A percentile compares a stretch with the other conserved stretches of the same genome.
phyloP scores from a whole-genome alignment of 768 basidiomycete genomes.

The Lactarius psammicola region DNA sequence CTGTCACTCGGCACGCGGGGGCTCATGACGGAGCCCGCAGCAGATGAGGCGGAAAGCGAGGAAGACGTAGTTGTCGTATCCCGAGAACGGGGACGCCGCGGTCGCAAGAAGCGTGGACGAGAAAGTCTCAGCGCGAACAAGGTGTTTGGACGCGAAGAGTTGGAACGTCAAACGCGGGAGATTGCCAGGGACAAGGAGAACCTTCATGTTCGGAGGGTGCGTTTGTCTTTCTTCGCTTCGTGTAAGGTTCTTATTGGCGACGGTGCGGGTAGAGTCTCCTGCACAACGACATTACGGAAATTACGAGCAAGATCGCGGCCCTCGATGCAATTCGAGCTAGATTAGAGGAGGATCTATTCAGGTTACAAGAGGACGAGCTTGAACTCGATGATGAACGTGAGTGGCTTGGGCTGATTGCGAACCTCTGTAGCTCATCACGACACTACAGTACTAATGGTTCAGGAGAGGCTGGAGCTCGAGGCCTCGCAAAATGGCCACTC shows the following conservation, averaged over 20 bases:
- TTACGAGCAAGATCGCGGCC: constrained; percentile 84
- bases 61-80: constrained; percentile 69
- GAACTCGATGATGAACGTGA: constrained; percentile 95
- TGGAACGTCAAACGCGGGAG: constrained; percentile 79
- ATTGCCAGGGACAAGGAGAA: constrained; percentile 92
- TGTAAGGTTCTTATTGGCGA: constrained; percentile 3
- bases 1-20: constrained; percentile 78
- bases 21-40: constrained; percentile 50
- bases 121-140: constrained; percentile 69
- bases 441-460: constrained; percentile 77
- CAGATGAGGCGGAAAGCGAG: constrained; percentile 63
- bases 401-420: constrained; percentile 34
- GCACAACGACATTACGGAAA: constrained; percentile 82
- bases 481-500: constrained; percentile 40
- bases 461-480: constrained; percentile 78
- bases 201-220: constrained; percentile 79
- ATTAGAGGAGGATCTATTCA: constrained; percentile 79
- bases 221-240: constrained; percentile 18
- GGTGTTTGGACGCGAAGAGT: constrained; percentile 78
- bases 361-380: constrained; percentile 90
- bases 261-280: constrained; percentile 63
- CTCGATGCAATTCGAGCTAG: constrained; percentile 77
- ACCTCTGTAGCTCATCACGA: constrained; percentile 13
- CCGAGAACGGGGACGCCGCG: constrained; percentile 41
- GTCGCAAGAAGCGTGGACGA: constrained; percentile 49